phyloP scores from a whole-genome alignment of 768 basidiomycete genomes.

The Leccinum arenicola region DNA sequence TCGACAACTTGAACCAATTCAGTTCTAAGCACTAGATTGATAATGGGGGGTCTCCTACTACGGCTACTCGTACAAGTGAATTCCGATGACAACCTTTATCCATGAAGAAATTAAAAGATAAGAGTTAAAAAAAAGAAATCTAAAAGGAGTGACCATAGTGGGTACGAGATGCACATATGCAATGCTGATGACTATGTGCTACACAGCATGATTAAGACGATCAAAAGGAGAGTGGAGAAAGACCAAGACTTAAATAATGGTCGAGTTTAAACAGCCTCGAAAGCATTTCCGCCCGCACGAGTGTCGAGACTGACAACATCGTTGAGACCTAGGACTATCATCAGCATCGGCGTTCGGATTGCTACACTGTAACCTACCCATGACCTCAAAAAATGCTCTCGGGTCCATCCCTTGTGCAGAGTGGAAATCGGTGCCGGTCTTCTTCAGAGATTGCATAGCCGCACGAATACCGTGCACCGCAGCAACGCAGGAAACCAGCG shows the following conservation, averaged over 20 bases:
- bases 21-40: not conserved
- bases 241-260: not conserved
- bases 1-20: conserved; percentile 12
- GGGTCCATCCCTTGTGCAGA: conserved; percentile 70
- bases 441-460: conserved; percentile 73
- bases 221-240: not conserved
- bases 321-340: conserved; percentile 40
- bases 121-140: conserved; percentile 5
- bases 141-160: conserved; percentile 21
- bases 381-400: conserved; percentile 72
- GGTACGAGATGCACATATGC: conserved; percentile 1
- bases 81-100: conserved; percentile 13
- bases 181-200: conserved; percentile 21
- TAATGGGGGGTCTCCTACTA: not conserved
- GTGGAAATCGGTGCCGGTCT: conserved; percentile 71
- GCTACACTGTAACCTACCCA: conserved; percentile 45
- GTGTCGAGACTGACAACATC: conserved; percentile 55
- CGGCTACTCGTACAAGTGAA: conserved; percentile 1
- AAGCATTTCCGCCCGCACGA: conserved; percentile 57
- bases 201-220: conserved; percentile 13
- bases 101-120: conserved; percentile 20
- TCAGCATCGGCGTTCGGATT: not conserved
- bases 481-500: conserved; percentile 71
- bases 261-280: conserved; percentile 42
- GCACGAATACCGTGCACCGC: conserved; percentile 75